Percentiles rank a stretch among this genome's conserved stretches.
phyloP scores from a whole-genome alignment of 768 basidiomycete species.

The Cantharellus cinnabarinus region DNA sequence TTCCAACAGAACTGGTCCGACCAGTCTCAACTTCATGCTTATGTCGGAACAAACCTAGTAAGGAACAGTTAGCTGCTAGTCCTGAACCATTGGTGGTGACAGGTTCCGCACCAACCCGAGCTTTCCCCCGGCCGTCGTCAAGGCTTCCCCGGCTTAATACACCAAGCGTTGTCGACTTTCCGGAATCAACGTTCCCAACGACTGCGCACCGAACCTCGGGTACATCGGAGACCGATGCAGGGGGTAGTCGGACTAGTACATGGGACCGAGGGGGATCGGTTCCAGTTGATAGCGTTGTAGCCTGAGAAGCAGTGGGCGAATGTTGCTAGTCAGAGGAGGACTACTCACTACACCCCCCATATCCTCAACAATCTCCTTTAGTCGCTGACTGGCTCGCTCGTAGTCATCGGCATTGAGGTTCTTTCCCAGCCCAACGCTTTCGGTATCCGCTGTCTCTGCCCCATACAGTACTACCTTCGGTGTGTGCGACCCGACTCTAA shows the following conservation, averaged over 20 bases:
- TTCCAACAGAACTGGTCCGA: slow-evolving; percentile 85
- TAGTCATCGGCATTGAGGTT: slow-evolving; percentile 32
- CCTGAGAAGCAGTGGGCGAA: slow-evolving; percentile 19
- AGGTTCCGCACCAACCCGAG: slow-evolving; percentile 38
- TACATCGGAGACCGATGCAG: slow-evolving; percentile 52
- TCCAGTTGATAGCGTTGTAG: slow-evolving; percentile 32
- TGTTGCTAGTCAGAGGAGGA: slow-evolving; percentile 1
- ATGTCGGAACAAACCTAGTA: slow-evolving; percentile 52
- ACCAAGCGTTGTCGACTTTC: slow-evolving; percentile 86
- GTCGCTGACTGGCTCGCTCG: slow-evolving; percentile 22
- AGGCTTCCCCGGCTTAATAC: slow-evolving; percentile 75
- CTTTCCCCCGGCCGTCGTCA: slow-evolving; percentile 64
- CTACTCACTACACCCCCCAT: slow-evolving; percentile 52
- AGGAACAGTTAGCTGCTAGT: no score
- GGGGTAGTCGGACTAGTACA: slow-evolving; percentile 52
- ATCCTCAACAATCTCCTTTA: slow-evolving; percentile 41
- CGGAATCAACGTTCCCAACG: slow-evolving; percentile 62
- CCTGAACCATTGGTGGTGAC: no score
- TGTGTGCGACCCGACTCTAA: neutral
- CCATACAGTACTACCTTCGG: neutral
- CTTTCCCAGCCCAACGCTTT: slow-evolving; percentile 34
- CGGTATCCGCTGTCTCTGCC: neutral
- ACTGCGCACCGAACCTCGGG: slow-evolving; percentile 91
- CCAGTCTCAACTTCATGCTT: slow-evolving; percentile 97
- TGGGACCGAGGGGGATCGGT: slow-evolving; percentile 30